A percentile compares a stretch with the other conserved stretches of the same genome.
These are phyloP conservation scores for Coemansia erecta DNA, from an alignment of 192 early-diverging fungal species.

Conservation along the genomic window DNA sequence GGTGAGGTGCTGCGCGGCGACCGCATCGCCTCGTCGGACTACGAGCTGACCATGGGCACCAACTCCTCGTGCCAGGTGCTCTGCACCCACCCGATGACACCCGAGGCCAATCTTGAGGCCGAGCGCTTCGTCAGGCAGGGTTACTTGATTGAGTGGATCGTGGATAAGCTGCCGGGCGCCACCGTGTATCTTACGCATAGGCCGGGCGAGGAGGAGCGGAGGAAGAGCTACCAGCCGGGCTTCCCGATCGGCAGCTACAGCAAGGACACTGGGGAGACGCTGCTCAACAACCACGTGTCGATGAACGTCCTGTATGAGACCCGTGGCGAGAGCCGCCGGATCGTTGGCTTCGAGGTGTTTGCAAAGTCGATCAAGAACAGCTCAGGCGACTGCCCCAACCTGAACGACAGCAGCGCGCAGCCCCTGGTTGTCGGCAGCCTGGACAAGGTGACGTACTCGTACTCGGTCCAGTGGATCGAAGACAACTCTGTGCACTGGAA, in stretches of 20 bases:
- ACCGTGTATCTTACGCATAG: slow-evolving; percentile 40
- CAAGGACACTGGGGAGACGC: slow-evolving; percentile 35
- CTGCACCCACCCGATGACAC: slow-evolving; percentile 53
- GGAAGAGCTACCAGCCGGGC: slow-evolving; percentile 58
- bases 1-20: slow-evolving; percentile 74
- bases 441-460: slow-evolving; percentile 61
- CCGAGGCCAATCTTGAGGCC: slow-evolving; percentile 49
- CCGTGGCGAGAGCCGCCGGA: slow-evolving; percentile 42
- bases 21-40: slow-evolving; percentile 62
- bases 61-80: slow-evolving; percentile 56
- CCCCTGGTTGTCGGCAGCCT: slow-evolving; percentile 28
- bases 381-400: slow-evolving; percentile 30
- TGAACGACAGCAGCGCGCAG: not conserved
- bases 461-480: slow-evolving; percentile 72
- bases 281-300: slow-evolving; percentile 66
- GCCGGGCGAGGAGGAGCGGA: not conserved
- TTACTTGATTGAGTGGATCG: slow-evolving; percentile 66
- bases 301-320: slow-evolving; percentile 61
- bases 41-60: slow-evolving; percentile 48
- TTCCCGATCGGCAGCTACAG: slow-evolving; percentile 60
- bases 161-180: slow-evolving; percentile 67
- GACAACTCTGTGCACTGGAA: slow-evolving; percentile 52
- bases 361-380: slow-evolving; percentile 55
- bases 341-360: slow-evolving; percentile 73
- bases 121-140: slow-evolving; percentile 56